Evolutionary conservation across 2,329 filamentous ascomycete species (phyloP).

Genomic region (Aureobasidium sp.): DNA sequence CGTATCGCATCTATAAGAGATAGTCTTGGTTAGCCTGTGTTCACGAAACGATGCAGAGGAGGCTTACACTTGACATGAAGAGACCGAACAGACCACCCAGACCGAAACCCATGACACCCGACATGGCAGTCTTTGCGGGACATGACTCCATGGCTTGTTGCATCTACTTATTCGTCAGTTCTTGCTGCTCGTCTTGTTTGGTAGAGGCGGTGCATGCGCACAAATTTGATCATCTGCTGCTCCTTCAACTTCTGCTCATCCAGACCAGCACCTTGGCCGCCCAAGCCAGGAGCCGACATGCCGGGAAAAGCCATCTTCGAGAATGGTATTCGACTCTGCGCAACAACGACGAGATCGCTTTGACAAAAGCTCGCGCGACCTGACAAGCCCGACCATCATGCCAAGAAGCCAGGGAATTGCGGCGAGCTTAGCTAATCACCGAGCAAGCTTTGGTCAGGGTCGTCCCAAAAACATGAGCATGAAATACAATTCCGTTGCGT

Average conservation of each 20-base stretch:
- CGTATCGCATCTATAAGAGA: slow-evolving; percentile 79
- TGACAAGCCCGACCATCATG: not conserved
- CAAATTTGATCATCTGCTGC: slow-evolving; percentile 43
- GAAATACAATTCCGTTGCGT: too few species aligned
- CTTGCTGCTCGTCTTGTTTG: not conserved
- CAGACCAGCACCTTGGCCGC: slow-evolving; percentile 18
- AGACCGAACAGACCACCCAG: slow-evolving; percentile 91
- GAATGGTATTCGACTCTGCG: not conserved
- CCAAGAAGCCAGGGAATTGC: not conserved
- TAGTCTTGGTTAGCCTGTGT: not conserved
- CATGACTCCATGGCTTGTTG: slow-evolving; percentile 87
- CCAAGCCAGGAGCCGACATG: slow-evolving; percentile 16
- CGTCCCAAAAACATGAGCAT: not conserved
- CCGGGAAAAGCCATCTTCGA: slow-evolving; percentile 16
- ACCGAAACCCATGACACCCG: slow-evolving; percentile 88
- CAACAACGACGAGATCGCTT: not conserved
- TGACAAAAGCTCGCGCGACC: not conserved
- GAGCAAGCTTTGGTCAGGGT: not conserved
- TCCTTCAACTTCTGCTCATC: slow-evolving; percentile 35
- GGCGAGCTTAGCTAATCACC: slow-evolving; percentile 11
- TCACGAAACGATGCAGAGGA: slow-evolving; percentile 19
- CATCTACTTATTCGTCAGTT: slow-evolving; percentile 49
- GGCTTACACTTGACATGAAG: slow-evolving; percentile 90
- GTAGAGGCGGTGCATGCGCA: slow-evolving; percentile 22
- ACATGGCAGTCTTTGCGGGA: slow-evolving; percentile 77